Evolutionary conservation across 2,329 filamentous ascomycete genomes (phyloP), one percentile per base, ranked within the genome.

Genomic region (Sclerotinia glacialis): DNA sequence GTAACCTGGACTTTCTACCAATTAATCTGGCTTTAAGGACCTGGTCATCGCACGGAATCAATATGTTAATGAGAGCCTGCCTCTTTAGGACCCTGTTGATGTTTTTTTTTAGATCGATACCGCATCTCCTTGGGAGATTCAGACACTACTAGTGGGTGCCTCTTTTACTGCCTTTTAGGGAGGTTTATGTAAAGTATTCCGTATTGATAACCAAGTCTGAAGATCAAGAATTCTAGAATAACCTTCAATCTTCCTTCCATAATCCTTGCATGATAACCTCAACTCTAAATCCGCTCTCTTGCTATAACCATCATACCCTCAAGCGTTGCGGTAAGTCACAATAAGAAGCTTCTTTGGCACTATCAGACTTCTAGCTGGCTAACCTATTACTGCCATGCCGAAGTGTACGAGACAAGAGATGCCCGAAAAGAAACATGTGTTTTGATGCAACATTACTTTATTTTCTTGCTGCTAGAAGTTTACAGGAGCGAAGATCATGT

Each of bases 401-500:
- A 47, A 34, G 21, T 14, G 21, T 23, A 34, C 12, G 21, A 47
- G 42, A 21, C 4, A 23, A 18, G 3, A 31, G 2, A 23, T 11
- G 4, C 12, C 28, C 4, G 14, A 42, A 18, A 16, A 14, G 3
- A 11, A 47, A 34, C 7, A 9, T 34, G 6, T 34, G 21, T 14
- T 31, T 9, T 6, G 2, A 11, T 1, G 44, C 5, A 14, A 8
- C 3, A 31, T 44, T 21, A 2, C 26, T n/a, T 47, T n/a, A 23
- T 34, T 47, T 8, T 1, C 18, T 23, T 12, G 6, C 7, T 23
- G 6, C 4, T 23, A 23, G 6, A 21, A 21, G 52, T n/a, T n/a
- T 26, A 6, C 1, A n/a, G 14, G 18, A 8, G 16, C 5, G 7
- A 1, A 12, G 14, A 21, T 7, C 21, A 2, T 1, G 0, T 14